These are phyloP conservation scores for Oidiodendron maius DNA, from an alignment of 495 filamentous ascomycete genomes.

Conservation along the genomic window DNA sequence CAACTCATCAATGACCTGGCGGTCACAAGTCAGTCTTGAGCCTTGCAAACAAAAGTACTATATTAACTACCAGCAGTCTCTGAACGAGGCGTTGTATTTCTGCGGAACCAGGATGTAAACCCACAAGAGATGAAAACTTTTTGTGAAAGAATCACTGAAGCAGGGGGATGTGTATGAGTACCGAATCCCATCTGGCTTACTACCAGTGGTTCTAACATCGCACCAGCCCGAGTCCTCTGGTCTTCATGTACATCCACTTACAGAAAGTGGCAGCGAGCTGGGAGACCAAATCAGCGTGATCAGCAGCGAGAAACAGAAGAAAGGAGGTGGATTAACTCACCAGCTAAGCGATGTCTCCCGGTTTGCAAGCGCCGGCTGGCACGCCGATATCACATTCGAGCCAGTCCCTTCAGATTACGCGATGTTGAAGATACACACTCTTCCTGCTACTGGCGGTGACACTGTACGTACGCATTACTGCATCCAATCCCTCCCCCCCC, in stretches of 20 bases:
- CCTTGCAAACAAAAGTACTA: too few species aligned
- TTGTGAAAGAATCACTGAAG: neutral
- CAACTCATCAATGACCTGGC: slow-evolving; percentile 41
- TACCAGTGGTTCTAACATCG: neutral
- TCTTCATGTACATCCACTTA: slow-evolving; percentile 68
- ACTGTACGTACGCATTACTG: too few species aligned
- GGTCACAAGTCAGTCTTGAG: too few species aligned
- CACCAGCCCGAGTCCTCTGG: slow-evolving; percentile 39
- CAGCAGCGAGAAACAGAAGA: slow-evolving; percentile 33
- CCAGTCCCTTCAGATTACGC: slow-evolving; percentile 75
- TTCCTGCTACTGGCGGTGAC: slow-evolving; percentile 61
- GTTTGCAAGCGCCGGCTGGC: slow-evolving; percentile 42
- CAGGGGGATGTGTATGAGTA: slow-evolving; percentile 4
- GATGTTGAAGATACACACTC: slow-evolving; percentile 60
- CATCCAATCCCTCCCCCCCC: too few species aligned
- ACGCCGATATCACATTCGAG: slow-evolving; percentile 67
- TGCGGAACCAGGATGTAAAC: slow-evolving; percentile 55
- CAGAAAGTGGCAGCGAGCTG: slow-evolving; percentile 41
- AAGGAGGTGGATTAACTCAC: slow-evolving; percentile 30
- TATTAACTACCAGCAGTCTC: too few species aligned
- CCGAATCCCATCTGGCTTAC: slow-evolving; percentile 40
- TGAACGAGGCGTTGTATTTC: slow-evolving; percentile 73
- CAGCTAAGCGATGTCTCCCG: slow-evolving; percentile 29
- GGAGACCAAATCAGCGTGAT: slow-evolving; percentile 35
- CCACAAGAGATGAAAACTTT: neutral